Evolutionary conservation across 1,139 yeast genomes (phyloP).

Genomic region (Suhomyces ambrosiae): DNA sequence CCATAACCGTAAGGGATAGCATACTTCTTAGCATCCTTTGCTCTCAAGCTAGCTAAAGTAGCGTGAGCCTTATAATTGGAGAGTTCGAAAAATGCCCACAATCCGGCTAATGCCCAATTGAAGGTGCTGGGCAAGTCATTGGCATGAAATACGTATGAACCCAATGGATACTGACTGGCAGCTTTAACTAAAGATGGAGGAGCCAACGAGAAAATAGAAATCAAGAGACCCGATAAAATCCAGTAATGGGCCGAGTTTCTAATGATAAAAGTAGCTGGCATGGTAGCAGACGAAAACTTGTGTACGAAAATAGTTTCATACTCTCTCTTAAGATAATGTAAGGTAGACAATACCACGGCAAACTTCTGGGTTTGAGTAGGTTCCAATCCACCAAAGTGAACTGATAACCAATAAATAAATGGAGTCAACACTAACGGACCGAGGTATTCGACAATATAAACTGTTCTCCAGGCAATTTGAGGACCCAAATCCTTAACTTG

Average conservation of each 20-base stretch:
- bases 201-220: slow-evolving; percentile 68
- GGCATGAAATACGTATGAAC: slow-evolving; percentile 21
- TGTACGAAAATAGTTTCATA: slow-evolving; percentile 84
- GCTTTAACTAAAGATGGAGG: slow-evolving; percentile 44
- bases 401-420: slow-evolving; percentile 51
- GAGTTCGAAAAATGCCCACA: slow-evolving; percentile 68
- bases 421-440: slow-evolving; percentile 89
- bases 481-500: slow-evolving; percentile 88
- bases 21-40: slow-evolving; percentile 42
- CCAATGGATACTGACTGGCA: slow-evolving; percentile 5
- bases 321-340: slow-evolving; percentile 87
- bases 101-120: slow-evolving; percentile 36
- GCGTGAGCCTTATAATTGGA: slow-evolving; percentile 74
- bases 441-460: slow-evolving; percentile 79
- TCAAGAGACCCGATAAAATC: slow-evolving; percentile 73
- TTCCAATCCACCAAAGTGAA: slow-evolving; percentile 24
- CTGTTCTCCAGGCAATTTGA: slow-evolving; percentile 90
- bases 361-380: slow-evolving; percentile 56
- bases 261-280: slow-evolving; percentile 87
- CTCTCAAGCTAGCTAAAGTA: slow-evolving; percentile 59
- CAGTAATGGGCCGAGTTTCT: slow-evolving; percentile 91
- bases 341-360: slow-evolving; percentile 56
- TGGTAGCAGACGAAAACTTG: slow-evolving; percentile 81
- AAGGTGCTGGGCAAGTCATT: slow-evolving; percentile 29
- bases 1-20: slow-evolving; percentile 52